Percentiles rank a stretch among this genome's conserved stretches.
Conservation (phyloP, 148 eudicot species). For the Camellia granthamiana region DNA sequence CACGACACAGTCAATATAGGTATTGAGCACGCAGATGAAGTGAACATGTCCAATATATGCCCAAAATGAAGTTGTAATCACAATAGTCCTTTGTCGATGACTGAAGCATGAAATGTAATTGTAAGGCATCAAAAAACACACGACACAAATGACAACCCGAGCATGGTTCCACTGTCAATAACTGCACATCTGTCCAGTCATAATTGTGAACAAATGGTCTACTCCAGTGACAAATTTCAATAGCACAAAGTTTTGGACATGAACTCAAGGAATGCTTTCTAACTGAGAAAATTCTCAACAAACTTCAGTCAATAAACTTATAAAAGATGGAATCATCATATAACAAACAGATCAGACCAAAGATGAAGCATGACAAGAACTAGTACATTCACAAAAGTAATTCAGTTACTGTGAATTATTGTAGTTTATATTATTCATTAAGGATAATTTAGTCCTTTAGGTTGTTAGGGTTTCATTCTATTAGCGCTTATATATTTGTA, state of each 20-base stretch:
- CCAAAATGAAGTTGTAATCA: neutral
- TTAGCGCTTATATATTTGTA: no score
- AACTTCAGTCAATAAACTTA: neutral
- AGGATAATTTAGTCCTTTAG: no score
- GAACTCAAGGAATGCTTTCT: neutral
- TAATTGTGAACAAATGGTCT: neutral
- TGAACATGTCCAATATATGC: neutral
- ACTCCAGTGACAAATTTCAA: neutral
- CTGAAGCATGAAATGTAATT: neutral
- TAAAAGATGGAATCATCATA: neutral
- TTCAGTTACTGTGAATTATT: neutral
- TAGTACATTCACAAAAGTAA: neutral
- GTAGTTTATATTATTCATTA: no score
- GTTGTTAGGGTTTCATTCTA: no score
- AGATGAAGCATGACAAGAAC: neutral
- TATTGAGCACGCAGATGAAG: neutral
- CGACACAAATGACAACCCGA: neutral
- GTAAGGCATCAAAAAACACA: neutral
- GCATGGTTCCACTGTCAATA: neutral
- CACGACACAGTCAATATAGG: neutral
- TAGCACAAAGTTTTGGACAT: neutral
- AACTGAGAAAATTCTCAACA: neutral
- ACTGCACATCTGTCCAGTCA: neutral
- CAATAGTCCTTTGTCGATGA: neutral
- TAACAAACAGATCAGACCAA: neutral